Base-by-base conservation (phyloP, 345 rosid species). In the Acer yangbiense region DNA sequence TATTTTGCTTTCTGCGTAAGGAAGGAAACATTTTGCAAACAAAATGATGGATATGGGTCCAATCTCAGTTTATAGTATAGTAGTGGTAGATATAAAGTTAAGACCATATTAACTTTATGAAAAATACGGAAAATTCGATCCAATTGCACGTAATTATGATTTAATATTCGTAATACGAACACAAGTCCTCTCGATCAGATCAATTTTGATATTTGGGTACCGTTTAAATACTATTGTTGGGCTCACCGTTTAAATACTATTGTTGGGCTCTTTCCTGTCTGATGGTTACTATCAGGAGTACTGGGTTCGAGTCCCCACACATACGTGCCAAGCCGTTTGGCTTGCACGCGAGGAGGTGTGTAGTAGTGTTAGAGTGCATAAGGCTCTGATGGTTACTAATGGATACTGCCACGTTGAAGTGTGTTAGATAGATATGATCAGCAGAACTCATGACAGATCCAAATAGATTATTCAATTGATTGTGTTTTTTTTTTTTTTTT, bases 21-120 rank as follows among this genome's bases (percentile, higher is more conserved):
- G 74, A 74, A 65, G 65, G 54, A 6, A 70, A 55, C 79, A 75
- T 50, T 71, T 35, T 35, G 52, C 76, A 64, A 62, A 48, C 39
- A 35, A 35, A 35, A 35, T 35, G 39, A 35, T 27, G 46, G 25
- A 35, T 35, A 35, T 35, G 25, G 65, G 75, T 72, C 65, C 69
- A 65, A 48, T 63, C 69, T 63, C 43, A 25, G 18, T 39, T 27
- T 44, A 46, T 74, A 46, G n/a, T 58, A 20, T n/a, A 4, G 11
- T 17, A 48, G 63, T 63, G 69, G 46, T 18, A 27, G 69, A 61
- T 71, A 4, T 4, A 44, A 27, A 48, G 46, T 48, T 74, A n/a
- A 35, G 39, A 35, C 6, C 39, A 4, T 35, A 35, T 35, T 35
- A 35, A 35, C 39, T n/a, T 50, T 55, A 29, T 55, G 65, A 71